Evolutionary conservation across 106 monocot genomes (phyloP).

Genomic region (Dendrobium chrysotoxum): DNA sequence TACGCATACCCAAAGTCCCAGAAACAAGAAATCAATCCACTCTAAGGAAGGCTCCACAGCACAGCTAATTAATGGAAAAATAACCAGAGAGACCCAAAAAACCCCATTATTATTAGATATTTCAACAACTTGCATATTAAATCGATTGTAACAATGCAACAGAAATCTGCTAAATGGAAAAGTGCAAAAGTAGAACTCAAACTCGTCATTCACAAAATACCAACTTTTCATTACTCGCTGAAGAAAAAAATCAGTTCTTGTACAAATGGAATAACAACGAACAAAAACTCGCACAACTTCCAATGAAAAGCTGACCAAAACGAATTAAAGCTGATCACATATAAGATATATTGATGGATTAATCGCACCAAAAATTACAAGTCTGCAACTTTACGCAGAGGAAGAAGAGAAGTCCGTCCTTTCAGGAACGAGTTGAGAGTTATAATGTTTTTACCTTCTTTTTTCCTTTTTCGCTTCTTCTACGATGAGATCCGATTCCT

Average conservation of each 20-base stretch:
- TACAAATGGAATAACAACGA: neutral
- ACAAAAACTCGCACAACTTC: neutral
- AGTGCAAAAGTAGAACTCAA: neutral
- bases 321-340: neutral
- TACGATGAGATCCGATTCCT: neutral
- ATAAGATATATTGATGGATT: neutral
- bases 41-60: neutral
- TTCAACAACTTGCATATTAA: neutral
- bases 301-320: constrained; percentile 3
- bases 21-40: neutral
- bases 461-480: neutral
- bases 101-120: too few species aligned
- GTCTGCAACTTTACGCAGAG: neutral
- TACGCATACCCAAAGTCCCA: neutral
- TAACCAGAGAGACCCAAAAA: too few species aligned
- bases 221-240: neutral
- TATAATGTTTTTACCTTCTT: neutral
- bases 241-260: neutral
- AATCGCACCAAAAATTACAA: neutral
- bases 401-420: neutral
- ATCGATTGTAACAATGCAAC: neutral
- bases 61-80: too few species aligned
- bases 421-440: neutral
- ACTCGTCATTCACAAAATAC: neutral
- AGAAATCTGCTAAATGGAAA: neutral